Percentiles rank a stretch among this genome's conserved stretches.
Evolutionary conservation across 768 basidiomycete species (phyloP).

Genomic region (Rhizopogon sp.): DNA sequence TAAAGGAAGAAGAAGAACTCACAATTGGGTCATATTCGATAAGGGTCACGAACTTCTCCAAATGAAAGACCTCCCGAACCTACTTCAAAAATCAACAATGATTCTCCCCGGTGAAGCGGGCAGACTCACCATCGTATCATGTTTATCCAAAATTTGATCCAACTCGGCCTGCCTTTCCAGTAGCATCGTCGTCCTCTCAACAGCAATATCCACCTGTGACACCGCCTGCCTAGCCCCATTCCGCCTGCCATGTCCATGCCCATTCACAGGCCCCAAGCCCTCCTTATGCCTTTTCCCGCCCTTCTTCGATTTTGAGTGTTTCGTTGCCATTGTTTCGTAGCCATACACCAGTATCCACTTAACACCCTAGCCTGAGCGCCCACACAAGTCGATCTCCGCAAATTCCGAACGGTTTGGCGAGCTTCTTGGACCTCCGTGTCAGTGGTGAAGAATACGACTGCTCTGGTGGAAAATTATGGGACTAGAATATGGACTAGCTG

Average conservation of each 20-base stretch:
- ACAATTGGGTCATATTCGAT: constrained; percentile 75
- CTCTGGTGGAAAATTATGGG: background rate
- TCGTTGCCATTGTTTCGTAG: constrained; percentile 17
- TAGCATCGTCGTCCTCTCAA: constrained; percentile 44
- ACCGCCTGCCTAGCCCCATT: constrained; percentile 5
- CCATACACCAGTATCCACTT: background rate
- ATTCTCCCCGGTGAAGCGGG: background rate
- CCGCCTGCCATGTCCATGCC: background rate
- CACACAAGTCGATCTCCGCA: constrained; percentile 48
- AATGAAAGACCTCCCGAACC: constrained; percentile 87
- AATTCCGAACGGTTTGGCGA: constrained; percentile 59
- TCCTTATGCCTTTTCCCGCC: background rate
- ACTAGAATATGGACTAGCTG: background rate
- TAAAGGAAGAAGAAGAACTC: constrained; percentile 10
- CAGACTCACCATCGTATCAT: constrained; percentile 68
- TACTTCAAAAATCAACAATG: constrained; percentile 22
- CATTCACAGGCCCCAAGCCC: constrained; percentile 13
- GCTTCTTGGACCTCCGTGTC: constrained; percentile 46
- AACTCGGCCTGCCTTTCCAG: constrained; percentile 55
- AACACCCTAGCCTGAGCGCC: constrained; percentile 1
- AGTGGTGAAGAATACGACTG: constrained; percentile 10
- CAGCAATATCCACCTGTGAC: constrained; percentile 19
- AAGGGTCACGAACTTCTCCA: constrained; percentile 76
- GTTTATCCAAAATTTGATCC: constrained; percentile 52
- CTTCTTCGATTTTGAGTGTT: constrained; percentile 11